Base-by-base conservation (phyloP, 768 basidiomycete species). In the Collybia sordida region DNA sequence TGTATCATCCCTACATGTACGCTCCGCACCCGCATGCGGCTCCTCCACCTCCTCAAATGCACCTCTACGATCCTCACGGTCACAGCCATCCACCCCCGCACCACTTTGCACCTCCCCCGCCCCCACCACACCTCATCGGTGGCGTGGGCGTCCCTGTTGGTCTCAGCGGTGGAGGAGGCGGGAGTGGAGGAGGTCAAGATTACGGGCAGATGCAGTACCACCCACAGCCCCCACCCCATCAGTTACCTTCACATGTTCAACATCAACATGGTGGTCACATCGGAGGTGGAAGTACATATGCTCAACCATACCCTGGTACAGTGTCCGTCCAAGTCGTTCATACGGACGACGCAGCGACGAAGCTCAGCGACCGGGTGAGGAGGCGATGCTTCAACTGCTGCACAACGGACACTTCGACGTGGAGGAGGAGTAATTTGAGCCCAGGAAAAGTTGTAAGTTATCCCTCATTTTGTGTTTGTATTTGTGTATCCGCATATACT, bases 321-420 rank as follows among this genome's bases (percentile, higher is more conserved):
- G 54, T 62, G 12, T 64, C 63, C 2, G 59, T 66, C 5, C 57
- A 64, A 2, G 67, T 74, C 46, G 65, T 74, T 11, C 73, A 85
- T 67, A 90, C 89, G 0, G 86, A 89, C 64, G 89, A 91, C 56
- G 89, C 89, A 0, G 79, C 87, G 1, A 90, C 88, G 0, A 91
- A 91, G 68, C 73, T 90, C 49, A 85, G 81, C 61, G 86, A 90
- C 62, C 77, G 87, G 35, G 85, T 91, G 42, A 77, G 89, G 22
- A 69, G 89, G 31, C 72, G 88, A 41, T 91, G 89, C 66, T 90
- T 86, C 78, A 91, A 91, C 64, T 91, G 89, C 66, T 85, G 85
- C 64, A 90, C 88, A 21, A 90, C 89, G 12, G 89, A 91, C 55
- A 90, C 90, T 25, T 85, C 84, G 43, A 90, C 88, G 21, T 91